Conservation (phyloP, 345 rosid species). For the Melastoma malabathricum region DNA sequence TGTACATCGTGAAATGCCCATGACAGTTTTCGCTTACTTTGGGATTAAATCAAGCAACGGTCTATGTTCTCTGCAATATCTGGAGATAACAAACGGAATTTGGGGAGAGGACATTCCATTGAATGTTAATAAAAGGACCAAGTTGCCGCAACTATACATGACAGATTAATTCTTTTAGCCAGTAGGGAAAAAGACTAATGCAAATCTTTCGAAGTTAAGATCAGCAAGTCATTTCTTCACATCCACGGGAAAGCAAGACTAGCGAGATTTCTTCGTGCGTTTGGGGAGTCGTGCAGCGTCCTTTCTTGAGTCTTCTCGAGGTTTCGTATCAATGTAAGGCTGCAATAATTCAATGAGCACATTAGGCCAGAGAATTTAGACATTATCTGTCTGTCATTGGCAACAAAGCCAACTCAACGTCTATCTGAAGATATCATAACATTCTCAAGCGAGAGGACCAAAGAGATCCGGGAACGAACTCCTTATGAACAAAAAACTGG, state of each 20-base stretch:
- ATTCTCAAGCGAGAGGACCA: too few relatives aligned
- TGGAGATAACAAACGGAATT: too few relatives aligned
- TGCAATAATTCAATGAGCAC: conserved; percentile 20
- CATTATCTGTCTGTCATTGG: background rate
- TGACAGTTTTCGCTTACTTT: background rate
- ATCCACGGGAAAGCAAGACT: background rate
- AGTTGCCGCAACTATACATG: too few relatives aligned
- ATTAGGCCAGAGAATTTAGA: background rate
- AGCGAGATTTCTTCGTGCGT: conserved; percentile 62
- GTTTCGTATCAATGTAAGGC: conserved; percentile 54
- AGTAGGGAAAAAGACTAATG: too few relatives aligned
- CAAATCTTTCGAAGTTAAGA: too few relatives aligned
- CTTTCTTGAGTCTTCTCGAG: conserved; percentile 49
- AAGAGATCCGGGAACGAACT: too few relatives aligned
- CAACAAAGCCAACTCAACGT: background rate
- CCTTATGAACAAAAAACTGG: too few relatives aligned
- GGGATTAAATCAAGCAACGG: background rate
- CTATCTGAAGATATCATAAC: background rate
- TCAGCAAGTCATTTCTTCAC: too few relatives aligned
- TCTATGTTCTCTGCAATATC: background rate
- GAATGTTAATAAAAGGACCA: too few relatives aligned
- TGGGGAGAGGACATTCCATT: too few relatives aligned
- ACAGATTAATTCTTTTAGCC: too few relatives aligned
- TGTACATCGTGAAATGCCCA: too few relatives aligned
- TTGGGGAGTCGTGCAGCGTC: conserved; percentile 45